Percentiles rank a stretch among this genome's conserved stretches.
Conservation (phyloP, 257 asterid genomes). For the Cinchona pubescens region DNA sequence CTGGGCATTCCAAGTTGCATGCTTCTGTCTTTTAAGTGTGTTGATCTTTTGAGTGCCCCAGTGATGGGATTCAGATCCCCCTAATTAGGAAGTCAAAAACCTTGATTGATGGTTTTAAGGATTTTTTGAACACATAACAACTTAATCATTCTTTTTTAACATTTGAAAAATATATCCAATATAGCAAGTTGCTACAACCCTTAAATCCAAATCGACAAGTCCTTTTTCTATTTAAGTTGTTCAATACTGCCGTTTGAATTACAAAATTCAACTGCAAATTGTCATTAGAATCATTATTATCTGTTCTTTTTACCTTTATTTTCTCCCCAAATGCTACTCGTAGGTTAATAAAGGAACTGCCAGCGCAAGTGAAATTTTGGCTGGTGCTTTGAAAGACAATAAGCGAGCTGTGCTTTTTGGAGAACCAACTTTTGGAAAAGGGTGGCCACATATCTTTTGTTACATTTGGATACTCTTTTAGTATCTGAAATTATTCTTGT, state of each 20-base stretch:
- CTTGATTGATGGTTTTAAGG: too few species aligned
- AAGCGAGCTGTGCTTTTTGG: slow-evolving; percentile 85
- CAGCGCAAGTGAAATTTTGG: slow-evolving; percentile 94
- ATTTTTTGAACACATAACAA: background rate
- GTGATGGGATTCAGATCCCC: background rate
- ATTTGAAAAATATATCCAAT: too few species aligned
- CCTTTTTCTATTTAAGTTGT: too few species aligned
- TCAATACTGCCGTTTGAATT: background rate
- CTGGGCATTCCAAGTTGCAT: background rate
- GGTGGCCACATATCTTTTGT: slow-evolving; percentile 38
- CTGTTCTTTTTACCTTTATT: background rate
- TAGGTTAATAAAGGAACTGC: slow-evolving; percentile 99
- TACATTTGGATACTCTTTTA: background rate
- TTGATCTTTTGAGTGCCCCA: background rate
- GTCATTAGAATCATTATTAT: background rate
- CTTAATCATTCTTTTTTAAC: too few species aligned
- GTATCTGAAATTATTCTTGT: background rate
- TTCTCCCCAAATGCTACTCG: slow-evolving; percentile 6
- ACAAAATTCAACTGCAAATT: background rate
- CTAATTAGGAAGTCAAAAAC: background rate
- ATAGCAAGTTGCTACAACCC: too few species aligned
- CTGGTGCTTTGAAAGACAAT: slow-evolving; percentile 95
- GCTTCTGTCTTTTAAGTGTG: background rate
- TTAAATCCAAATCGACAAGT: too few species aligned
- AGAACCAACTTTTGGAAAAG: slow-evolving; percentile 95